Base-by-base conservation (phyloP, 768 basidiomycete genomes). In the Rhizopogon vulgaris region DNA sequence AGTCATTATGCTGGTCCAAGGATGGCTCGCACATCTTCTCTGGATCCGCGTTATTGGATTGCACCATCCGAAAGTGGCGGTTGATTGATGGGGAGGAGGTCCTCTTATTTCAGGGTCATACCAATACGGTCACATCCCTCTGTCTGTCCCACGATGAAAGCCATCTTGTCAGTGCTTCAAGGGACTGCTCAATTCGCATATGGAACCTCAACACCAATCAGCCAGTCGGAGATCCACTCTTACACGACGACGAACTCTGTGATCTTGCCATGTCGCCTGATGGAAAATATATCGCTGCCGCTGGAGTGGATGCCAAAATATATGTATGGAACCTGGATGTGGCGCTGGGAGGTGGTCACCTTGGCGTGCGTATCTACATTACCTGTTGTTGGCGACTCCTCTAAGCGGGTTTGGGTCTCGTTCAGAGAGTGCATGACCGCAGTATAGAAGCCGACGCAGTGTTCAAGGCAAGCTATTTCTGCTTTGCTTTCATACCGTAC, bases 221-320 rank as follows among this genome's bases (percentile, higher is more conserved):
- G 30, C 40, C 27, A 45, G 10, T 49, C 2, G 48, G 48, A 25
- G 74, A 75, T 1, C 63, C 78, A 3, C 67, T 76, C 52, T 90
- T 91, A 0, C 94, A 96, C 63, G 83, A 78, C 6, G 88, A 90
- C 58, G 86, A 90, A 66, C 79, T 96, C 0, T 74, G 87, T 32
- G 75, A 79, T 5, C 73, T 96, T 3, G 88, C 90, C 4, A 61
- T 94, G 39, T 91, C 87, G 58, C 75, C 77, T 2, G 91, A 95
- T 69, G 91, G 87, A 9, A 84, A 78, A 60, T 80, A 83, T 50
- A 74, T 96, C 6, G 90, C 83, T 28, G 8, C 28, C 5, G 28
- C 28, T 36, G 40, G 40, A 15, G 24, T 15, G 14, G 40, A 41
- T 3, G 22, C 40, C 14, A 41, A 41, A 7, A 14, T 41, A 22